Base-by-base conservation (phyloP, 192 early-diverging fungal genomes). In the Mortierella alpina region DNA sequence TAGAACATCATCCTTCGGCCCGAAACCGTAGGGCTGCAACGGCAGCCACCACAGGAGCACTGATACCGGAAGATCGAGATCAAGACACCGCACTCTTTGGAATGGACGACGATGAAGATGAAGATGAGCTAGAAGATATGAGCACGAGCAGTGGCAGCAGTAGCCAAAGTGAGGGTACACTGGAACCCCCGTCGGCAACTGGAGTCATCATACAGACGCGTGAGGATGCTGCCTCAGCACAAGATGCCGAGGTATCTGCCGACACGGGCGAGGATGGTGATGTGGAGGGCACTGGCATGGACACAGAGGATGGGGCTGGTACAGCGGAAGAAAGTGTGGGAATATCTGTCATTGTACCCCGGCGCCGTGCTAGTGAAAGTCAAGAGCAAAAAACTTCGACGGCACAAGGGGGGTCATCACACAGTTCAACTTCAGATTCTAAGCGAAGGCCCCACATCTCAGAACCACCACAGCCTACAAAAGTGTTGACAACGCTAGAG, bases 101-200 rank as follows among this genome's bases (percentile, higher is more conserved):
- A 8, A 76, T 76, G 74, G 74, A 76, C 55, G 74, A 76, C 46
- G 74, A 76, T 63, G 74, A 73, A 54, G 71, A 63, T 7, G 71
- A 69, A 22, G 74, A 76, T 40, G 74, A 69, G 12, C 63, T 60
- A 61, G 74, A 76, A 41, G 67, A 76, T 31, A 58, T 64, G 66
- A 76, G 60, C 39, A 64, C 60, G 4, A 69, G 55, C 13, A 62
- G 52, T 55, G 59, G 52, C 53, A 5, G 65, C 53, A 6, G 10
- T 31, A 7, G 65, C 42, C 9, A 53, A 53, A 14, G 51, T 45
- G 13, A 53, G 23, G 2, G 63, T 22, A n/a, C 40, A 59, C 40
- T 40, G 40, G 7, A 41, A 59, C 12, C 15, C 1, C 57, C 17
- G 31, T 42, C 58, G n/a, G 40, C 58, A 59, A 8, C 39, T 42